Percentiles rank a stretch among this genome's conserved stretches.
Conservation (phyloP, 768 basidiomycete species). For the Grammothele lineata region DNA sequence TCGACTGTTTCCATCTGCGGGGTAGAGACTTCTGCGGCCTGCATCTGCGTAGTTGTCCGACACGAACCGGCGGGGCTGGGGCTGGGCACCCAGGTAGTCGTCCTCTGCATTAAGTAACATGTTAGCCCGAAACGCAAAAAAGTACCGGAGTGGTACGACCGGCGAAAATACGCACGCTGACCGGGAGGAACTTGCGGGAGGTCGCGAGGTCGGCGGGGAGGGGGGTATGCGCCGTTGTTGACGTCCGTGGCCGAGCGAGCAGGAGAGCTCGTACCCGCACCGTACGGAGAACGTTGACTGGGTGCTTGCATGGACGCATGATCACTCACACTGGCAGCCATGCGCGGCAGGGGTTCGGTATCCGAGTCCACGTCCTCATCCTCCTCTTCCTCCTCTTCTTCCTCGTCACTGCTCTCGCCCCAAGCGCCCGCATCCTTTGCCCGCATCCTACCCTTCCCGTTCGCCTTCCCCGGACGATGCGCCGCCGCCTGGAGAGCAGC, state of each 20-base stretch:
- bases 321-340: slow-evolving; percentile 13
- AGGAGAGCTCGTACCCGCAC: slow-evolving; percentile 33
- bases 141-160: too few species aligned
- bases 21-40: slow-evolving; percentile 39
- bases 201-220: slow-evolving; percentile 49
- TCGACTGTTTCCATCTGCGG: slow-evolving; percentile 17
- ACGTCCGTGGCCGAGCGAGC: slow-evolving; percentile 16
- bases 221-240: slow-evolving; percentile 13
- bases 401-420: slow-evolving; percentile 77
- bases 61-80: slow-evolving; percentile 43
- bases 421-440: slow-evolving; percentile 40
- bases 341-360: slow-evolving; percentile 30
- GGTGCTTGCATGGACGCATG: slow-evolving; percentile 8
- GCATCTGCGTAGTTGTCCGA: slow-evolving; percentile 53
- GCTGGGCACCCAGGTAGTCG: slow-evolving; percentile 31
- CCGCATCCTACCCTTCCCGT: slow-evolving; percentile 38
- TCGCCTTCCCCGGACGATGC: slow-evolving; percentile 64
- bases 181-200: slow-evolving; percentile 60
- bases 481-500: slow-evolving; percentile 76
- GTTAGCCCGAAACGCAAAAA: too few species aligned
- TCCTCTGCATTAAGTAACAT: too few species aligned
- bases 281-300: slow-evolving; percentile 26
- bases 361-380: slow-evolving; percentile 69
- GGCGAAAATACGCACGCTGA: slow-evolving; percentile 25
- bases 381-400: slow-evolving; percentile 77